A percentile compares a stretch with the other conserved stretches of the same genome.
Conservation (phyloP, 257 asterid genomes). For the Fraxinus excelsior region DNA sequence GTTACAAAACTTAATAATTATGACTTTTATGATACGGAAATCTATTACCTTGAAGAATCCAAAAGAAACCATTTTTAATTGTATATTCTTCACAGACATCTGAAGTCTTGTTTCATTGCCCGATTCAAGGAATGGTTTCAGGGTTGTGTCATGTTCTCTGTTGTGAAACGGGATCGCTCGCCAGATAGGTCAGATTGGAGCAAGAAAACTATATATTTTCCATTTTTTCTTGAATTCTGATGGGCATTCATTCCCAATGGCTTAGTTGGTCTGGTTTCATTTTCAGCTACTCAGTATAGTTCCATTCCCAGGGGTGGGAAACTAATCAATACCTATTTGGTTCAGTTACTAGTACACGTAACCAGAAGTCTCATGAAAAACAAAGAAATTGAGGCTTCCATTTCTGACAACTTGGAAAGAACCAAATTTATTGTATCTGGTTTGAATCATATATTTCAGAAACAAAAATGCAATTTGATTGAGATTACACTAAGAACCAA, state of each 20-base stretch:
- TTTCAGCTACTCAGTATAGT: background rate
- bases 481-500: background rate
- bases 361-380: background rate
- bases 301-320: background rate
- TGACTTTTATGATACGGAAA: background rate
- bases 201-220: background rate
- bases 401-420: background rate
- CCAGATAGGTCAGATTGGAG: too few species aligned
- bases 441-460: background rate
- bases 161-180: too few species aligned
- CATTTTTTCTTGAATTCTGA: background rate
- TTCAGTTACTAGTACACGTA: background rate
- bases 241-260: background rate
- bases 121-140: too few species aligned
- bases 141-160: too few species aligned
- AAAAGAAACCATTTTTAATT: background rate
- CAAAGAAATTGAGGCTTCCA: background rate
- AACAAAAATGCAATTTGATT: slow-evolving; percentile 2
- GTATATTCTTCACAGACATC: background rate
- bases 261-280: background rate
- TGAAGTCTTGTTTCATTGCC: background rate
- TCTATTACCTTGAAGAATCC: background rate
- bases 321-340: background rate
- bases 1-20: slow-evolving; percentile 13
- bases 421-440: background rate